Evolutionary conservation across 495 filamentous ascomycete species (phyloP).

Genomic region (Penicillium odoratum): DNA sequence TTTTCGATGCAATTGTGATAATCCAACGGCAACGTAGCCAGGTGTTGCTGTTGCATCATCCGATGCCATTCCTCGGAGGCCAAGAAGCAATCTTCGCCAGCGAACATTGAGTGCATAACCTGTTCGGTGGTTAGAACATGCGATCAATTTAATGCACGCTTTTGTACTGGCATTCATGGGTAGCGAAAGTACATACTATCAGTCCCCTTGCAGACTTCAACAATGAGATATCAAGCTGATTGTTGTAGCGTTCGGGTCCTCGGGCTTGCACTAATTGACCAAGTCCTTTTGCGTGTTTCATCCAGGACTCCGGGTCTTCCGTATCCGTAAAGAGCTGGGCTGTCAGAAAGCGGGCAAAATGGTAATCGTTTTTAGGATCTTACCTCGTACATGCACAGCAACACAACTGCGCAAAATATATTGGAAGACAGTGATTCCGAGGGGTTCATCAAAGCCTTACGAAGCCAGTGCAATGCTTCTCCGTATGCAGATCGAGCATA

Average conservation of each 20-base stretch:
- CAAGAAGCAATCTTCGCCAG: slow-evolving; percentile 33
- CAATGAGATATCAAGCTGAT: slow-evolving; percentile 27
- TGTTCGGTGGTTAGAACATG: slow-evolving; percentile 9
- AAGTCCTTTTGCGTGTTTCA: slow-evolving; percentile 39
- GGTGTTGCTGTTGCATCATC: slow-evolving; percentile 30
- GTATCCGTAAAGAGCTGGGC: slow-evolving; percentile 34
- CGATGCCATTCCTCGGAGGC: slow-evolving; percentile 32
- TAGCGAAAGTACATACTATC: slow-evolving; percentile 21
- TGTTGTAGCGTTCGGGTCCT: slow-evolving; percentile 30
- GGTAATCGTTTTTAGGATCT: neutral
- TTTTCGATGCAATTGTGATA: slow-evolving; percentile 27
- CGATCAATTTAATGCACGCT: neutral
- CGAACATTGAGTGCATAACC: slow-evolving; percentile 41
- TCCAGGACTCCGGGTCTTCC: slow-evolving; percentile 35
- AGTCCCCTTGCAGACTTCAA: slow-evolving; percentile 35
- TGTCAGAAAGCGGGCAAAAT: neutral
- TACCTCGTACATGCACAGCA: slow-evolving; percentile 40
- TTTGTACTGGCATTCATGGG: neutral
- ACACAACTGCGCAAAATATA: slow-evolving; percentile 33
- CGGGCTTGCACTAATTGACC: slow-evolving; percentile 29
- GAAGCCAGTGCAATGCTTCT: slow-evolving; percentile 30
- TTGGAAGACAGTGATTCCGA: slow-evolving; percentile 32
- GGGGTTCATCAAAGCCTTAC: slow-evolving; percentile 22
- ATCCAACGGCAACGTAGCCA: slow-evolving; percentile 10
- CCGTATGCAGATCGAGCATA: slow-evolving; percentile 34